Percentiles rank a stretch among this genome's conserved stretches.
These are phyloP conservation scores for Geoglossum cookeanum DNA, from an alignment of 2,329 filamentous ascomycete genomes.

Conservation along the genomic window DNA sequence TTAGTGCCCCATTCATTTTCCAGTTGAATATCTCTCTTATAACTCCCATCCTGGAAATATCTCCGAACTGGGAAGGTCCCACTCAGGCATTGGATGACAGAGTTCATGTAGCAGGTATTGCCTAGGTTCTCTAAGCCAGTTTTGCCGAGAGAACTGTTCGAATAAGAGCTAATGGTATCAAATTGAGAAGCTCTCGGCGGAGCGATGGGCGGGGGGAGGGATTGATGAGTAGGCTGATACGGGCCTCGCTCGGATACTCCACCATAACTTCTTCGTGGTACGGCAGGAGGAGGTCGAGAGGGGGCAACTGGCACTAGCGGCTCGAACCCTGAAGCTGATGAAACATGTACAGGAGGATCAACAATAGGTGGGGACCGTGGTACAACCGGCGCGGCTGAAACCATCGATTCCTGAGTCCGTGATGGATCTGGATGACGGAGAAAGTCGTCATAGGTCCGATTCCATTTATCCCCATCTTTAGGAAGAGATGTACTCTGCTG, in stretches of 20 bases:
- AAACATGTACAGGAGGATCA: conserved; percentile 15
- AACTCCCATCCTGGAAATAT: conserved; percentile 47
- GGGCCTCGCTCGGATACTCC: conserved; percentile 46
- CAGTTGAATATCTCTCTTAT: conserved; percentile 34
- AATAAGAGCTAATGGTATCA: conserved; percentile 1
- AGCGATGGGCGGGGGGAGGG: conserved; percentile 25
- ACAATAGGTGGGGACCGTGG: conserved; percentile 11
- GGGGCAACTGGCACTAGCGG: conserved; percentile 18
- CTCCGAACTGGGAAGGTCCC: conserved; percentile 44
- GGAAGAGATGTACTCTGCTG: neutral
- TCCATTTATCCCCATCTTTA: conserved; percentile 15
- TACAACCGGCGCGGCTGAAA: conserved; percentile 17
- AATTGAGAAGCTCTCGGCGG: conserved; percentile 17
- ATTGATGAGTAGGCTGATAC: conserved; percentile 23
- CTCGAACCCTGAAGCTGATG: conserved; percentile 14
- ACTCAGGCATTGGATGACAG: conserved; percentile 67
- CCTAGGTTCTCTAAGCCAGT: conserved; percentile 67
- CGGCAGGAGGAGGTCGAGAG: conserved; percentile 30
- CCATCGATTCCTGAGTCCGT: conserved; percentile 37
- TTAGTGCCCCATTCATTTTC: conserved; percentile 47
- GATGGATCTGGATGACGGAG: conserved; percentile 60
- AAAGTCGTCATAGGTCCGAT: conserved; percentile 62
- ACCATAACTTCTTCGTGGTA: conserved; percentile 51
- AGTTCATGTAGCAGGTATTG: conserved; percentile 82
- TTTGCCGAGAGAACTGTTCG: conserved; percentile 12